These are phyloP conservation scores for Russula foetens DNA, from an alignment of 768 basidiomycete species.

Conservation along the genomic window DNA sequence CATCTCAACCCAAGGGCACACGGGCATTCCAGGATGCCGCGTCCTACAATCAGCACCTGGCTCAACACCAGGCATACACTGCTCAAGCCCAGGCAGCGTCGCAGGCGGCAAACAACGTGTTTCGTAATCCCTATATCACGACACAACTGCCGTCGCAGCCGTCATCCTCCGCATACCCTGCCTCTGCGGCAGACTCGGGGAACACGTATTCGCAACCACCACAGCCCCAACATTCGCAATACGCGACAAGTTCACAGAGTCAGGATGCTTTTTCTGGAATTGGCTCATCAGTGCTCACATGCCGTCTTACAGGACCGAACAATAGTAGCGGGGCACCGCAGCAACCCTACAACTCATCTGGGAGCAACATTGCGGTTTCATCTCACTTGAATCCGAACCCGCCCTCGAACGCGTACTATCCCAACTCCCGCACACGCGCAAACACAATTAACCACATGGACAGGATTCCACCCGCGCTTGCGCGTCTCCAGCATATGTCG, in stretches of 20 bases:
- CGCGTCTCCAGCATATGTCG: constrained; percentile 82
- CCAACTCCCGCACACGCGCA: constrained; percentile 64
- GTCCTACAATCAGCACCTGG: constrained; percentile 88
- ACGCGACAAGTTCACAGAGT: constrained; percentile 20
- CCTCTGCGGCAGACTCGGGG: constrained; percentile 26
- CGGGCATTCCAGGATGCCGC: constrained; percentile 89
- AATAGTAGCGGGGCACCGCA: constrained; percentile 23
- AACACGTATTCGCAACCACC: constrained; percentile 13
- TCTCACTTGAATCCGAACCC: constrained; percentile 38
- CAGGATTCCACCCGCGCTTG: constrained; percentile 88
- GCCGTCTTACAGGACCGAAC: constrained; percentile 32
- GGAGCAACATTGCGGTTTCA: constrained; percentile 12
- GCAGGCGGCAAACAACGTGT: constrained; percentile 59
- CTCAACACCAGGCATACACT: constrained; percentile 89
- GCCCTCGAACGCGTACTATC: constrained; percentile 62
- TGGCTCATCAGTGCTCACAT: constrained; percentile 44
- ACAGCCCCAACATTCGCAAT: constrained; percentile 22
- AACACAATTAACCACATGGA: constrained; percentile 94
- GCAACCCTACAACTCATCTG: constrained; percentile 10
- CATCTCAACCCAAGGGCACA: constrained; percentile 79
- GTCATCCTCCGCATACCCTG: constrained; percentile 25
- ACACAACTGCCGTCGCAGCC: constrained; percentile 30
- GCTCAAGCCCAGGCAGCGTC: constrained; percentile 74
- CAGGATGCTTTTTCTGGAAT: constrained; percentile 31
- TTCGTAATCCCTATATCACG: constrained; percentile 77